phyloP scores from a whole-genome alignment of 2,329 filamentous ascomycete species.

The Scedosporium aurantiacum region DNA sequence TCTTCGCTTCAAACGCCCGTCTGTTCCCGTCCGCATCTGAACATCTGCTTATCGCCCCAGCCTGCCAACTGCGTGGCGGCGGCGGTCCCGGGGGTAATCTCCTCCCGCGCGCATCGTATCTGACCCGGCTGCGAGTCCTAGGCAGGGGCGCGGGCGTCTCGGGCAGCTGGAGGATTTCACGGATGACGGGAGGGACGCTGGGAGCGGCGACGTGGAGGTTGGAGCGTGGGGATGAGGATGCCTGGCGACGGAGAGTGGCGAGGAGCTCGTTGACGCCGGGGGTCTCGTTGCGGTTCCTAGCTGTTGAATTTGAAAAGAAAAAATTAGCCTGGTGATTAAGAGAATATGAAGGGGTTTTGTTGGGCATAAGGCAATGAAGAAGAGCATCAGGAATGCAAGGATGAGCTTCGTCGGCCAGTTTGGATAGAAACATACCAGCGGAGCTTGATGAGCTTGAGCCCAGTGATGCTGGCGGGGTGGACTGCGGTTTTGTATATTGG shows the following conservation, averaged over 20 bases:
- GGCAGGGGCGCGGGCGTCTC: conserved; percentile 42
- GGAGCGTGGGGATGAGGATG: conserved; percentile 15
- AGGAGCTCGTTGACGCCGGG: conserved; percentile 48
- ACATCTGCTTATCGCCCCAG: conserved; percentile 8
- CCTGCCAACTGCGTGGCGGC: conserved; percentile 45
- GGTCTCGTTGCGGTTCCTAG: background rate
- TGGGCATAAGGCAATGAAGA: too few relatives aligned
- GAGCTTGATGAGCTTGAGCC: conserved; percentile 1
- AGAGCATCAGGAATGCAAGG: background rate
- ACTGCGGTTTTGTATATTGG: conserved; percentile 47
- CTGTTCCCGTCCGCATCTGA: background rate
- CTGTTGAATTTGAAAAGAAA: background rate
- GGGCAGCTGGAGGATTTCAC: conserved; percentile 47
- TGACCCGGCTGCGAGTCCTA: conserved; percentile 28
- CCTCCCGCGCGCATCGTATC: conserved; percentile 35
- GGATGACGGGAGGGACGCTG: conserved; percentile 48
- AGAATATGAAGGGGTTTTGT: background rate
- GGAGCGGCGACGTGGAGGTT: conserved; percentile 25
- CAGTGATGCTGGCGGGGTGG: conserved; percentile 29
- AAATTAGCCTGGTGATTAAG: conserved; percentile 6
- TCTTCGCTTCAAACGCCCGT: background rate
- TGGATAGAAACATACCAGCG: conserved; percentile 7
- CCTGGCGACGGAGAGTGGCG: conserved; percentile 41
- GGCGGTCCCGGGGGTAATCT: conserved; percentile 47
- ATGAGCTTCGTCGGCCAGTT: background rate